Base-by-base conservation (phyloP, 768 basidiomycete genomes). In the Auricularia sp. region DNA sequence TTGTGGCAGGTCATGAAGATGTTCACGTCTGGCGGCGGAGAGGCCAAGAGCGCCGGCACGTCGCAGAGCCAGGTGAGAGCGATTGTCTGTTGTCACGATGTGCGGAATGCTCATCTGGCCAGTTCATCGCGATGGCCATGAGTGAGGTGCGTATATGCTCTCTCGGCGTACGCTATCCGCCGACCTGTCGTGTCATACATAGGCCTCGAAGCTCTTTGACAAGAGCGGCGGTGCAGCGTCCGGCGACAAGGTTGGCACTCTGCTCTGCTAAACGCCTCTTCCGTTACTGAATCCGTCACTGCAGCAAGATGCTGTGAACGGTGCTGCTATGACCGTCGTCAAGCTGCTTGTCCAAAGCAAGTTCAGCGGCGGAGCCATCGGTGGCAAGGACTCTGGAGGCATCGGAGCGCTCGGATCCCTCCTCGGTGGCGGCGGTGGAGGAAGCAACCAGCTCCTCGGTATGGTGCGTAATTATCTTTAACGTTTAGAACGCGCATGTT, bases 41-140 rank as follows among this genome's bases (percentile, higher is more conserved):
- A 72, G 16, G 75, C 73, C 42, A 65, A 72, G 4, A 75, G 81
- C 6, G 81, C 78, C 34, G 77, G 79, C 58, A 80, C 78, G 62
- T 79, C 82, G 39, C 39, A 39, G 42, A 65, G 36, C 21, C 21
- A 37, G n/a, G 54, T 39, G 33, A 8, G 42, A 29, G 29, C 29
- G 29, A 29, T 29, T 29, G 29, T 29, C 29, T 29, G 29, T 29
- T 3, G 29, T 29, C 29, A 29, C 29, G 29, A 29, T 29, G 29
- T 29, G 29, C 29, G 29, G 29, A 1, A 29, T 29, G 29, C 29
- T 29, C 29, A 29, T 29, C 29, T 29, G 1, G 1, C 45, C 74
- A 94, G 73, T 77, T 95, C 66, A 86, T 96, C 75, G 88, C 89
- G 70, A 75, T 92, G 74, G 93, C 94, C 3, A 92, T 96, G 91